phyloP scores from a whole-genome alignment of 2,329 filamentous ascomycete genomes.

The Eutypa lata region DNA sequence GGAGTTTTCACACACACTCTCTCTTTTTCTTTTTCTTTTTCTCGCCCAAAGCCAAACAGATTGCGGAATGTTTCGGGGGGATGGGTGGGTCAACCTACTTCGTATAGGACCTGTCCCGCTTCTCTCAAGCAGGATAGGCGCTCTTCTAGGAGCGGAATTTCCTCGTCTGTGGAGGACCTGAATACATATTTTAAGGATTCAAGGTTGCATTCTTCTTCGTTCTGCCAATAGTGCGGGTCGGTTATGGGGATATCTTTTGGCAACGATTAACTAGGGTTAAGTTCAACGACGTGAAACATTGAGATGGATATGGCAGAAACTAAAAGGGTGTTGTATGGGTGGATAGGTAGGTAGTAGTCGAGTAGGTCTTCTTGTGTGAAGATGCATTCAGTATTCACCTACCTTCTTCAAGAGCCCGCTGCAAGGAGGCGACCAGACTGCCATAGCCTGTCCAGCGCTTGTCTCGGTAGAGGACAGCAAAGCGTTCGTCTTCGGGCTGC shows the following conservation, averaged over 20 bases:
- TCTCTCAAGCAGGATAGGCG: slow-evolving; percentile 78
- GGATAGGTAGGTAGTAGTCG: too few relatives aligned
- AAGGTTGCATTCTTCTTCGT: slow-evolving; percentile 72
- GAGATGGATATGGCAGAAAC: neutral
- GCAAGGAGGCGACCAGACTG: slow-evolving; percentile 84
- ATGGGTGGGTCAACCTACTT: slow-evolving; percentile 51
- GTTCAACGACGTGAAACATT: neutral
- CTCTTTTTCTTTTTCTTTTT: neutral
- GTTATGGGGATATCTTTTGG: slow-evolving; percentile 80
- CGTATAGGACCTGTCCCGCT: slow-evolving; percentile 74
- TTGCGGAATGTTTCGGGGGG: neutral
- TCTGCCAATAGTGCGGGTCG: slow-evolving; percentile 80
- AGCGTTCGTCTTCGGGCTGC: slow-evolving; percentile 64
- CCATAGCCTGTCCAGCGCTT: slow-evolving; percentile 91
- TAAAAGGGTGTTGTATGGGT: neutral
- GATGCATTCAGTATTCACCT: slow-evolving; percentile 17
- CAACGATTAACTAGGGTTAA: slow-evolving; percentile 18
- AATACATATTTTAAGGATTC: slow-evolving; percentile 75
- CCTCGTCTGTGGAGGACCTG: slow-evolving; percentile 78
- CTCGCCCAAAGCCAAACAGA: neutral
- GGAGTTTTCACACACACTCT: too few relatives aligned
- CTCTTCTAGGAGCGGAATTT: slow-evolving; percentile 79
- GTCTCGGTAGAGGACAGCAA: slow-evolving; percentile 77
- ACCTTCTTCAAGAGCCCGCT: slow-evolving; percentile 87
- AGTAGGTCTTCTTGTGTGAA: too few relatives aligned